phyloP scores from a whole-genome alignment of 2,329 filamentous ascomycete species.

The Fusarium sp. region DNA sequence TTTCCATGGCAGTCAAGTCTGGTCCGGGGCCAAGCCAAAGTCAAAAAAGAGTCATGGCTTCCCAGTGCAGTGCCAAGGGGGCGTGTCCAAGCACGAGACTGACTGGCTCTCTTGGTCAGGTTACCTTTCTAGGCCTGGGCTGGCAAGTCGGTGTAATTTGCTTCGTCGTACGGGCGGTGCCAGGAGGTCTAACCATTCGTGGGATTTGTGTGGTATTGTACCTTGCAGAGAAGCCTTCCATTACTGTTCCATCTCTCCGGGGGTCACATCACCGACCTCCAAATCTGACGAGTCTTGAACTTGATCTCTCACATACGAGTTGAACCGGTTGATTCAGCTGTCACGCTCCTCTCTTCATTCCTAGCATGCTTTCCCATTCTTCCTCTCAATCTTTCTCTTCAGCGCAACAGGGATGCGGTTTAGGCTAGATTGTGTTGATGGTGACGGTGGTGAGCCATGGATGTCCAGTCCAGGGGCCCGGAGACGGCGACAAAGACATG shows the following conservation, averaged over 20 bases:
- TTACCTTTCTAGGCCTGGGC: not conserved
- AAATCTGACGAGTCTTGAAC: slow-evolving; percentile 6
- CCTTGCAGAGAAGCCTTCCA: slow-evolving; percentile 38
- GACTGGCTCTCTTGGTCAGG: not conserved
- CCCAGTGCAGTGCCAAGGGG: not conserved
- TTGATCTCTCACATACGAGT: not conserved
- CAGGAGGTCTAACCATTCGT: not conserved
- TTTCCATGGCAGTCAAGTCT: slow-evolving; percentile 13
- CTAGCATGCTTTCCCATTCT: not conserved
- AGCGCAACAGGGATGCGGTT: slow-evolving; percentile 11
- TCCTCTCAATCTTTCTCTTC: not conserved
- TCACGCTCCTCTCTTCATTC: not conserved
- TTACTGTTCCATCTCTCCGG: slow-evolving; percentile 33
- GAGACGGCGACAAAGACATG: slow-evolving; percentile 1
- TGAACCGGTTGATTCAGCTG: not conserved
- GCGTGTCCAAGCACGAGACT: slow-evolving; percentile 3
- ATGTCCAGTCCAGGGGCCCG: slow-evolving; percentile 32
- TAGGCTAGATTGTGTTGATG: slow-evolving; percentile 32
- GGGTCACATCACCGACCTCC: slow-evolving; percentile 5
- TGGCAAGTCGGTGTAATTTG: slow-evolving; percentile 11
- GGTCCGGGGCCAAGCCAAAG: slow-evolving; percentile 15
- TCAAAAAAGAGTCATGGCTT: slow-evolving; percentile 32
- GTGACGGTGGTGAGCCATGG: slow-evolving; percentile 35
- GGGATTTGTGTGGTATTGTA: slow-evolving; percentile 14
- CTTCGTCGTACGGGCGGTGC: not conserved